Percentiles rank a stretch among this genome's conserved stretches.
Conservation (phyloP, 345 rosid species). For the Alliaria petiolata region DNA sequence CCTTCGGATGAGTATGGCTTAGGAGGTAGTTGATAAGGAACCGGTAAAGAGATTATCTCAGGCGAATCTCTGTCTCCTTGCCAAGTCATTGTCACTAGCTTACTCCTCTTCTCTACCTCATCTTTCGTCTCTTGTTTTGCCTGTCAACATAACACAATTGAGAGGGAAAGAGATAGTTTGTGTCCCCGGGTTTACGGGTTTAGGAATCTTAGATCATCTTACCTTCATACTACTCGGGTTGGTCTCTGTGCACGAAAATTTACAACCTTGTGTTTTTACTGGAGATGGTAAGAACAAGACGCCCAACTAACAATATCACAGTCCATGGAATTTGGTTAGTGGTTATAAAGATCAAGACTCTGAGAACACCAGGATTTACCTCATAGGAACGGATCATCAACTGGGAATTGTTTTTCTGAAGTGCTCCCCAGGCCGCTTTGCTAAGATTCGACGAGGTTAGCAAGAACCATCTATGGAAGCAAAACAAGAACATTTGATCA, state of each 20-base stretch:
- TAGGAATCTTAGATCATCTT: neutral
- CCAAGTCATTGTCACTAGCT: slow-evolving; percentile 68
- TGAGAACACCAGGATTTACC: slow-evolving; percentile 35
- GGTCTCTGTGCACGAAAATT: slow-evolving; percentile 58
- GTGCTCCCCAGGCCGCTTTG: slow-evolving; percentile 98
- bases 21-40: slow-evolving; percentile 86
- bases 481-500: slow-evolving; percentile 7
- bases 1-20: slow-evolving; percentile 69
- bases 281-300: slow-evolving; percentile 67
- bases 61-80: slow-evolving; percentile 41
- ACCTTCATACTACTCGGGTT: slow-evolving; percentile 19
- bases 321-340: neutral
- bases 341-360: neutral
- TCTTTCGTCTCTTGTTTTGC: slow-evolving; percentile 9
- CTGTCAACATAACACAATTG: slow-evolving; percentile 5
- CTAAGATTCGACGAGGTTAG: slow-evolving; percentile 92
- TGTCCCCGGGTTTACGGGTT: neutral
- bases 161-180: neutral
- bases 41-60: slow-evolving; percentile 56
- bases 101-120: slow-evolving; percentile 29
- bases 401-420: slow-evolving; percentile 90
- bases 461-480: slow-evolving; percentile 68
- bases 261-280: slow-evolving; percentile 23
- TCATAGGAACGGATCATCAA: slow-evolving; percentile 95
- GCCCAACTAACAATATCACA: slow-evolving; percentile 54